Base-by-base conservation (phyloP, 1,284 basidiomycete species). In the Anthracocystis panici-leucophaei region DNA sequence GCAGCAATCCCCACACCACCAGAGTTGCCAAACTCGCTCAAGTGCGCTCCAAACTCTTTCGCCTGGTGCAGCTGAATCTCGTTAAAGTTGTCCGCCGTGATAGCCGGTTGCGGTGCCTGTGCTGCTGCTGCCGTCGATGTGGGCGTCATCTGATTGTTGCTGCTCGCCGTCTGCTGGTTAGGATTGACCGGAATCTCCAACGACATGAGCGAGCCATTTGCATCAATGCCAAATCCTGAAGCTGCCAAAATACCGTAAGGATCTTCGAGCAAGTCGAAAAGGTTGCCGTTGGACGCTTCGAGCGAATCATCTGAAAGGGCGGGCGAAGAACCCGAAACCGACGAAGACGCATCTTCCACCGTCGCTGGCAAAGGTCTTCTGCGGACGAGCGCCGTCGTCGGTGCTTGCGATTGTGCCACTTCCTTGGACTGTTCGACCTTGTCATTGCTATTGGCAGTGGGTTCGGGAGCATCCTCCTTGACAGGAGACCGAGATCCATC, bases 241-340 rank as follows among this genome's bases (percentile, higher is more conserved):
- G 80, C 79, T 3, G 77, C 76, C 1, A 84, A 57, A 7, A 84
- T 70, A 14, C 81, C 82, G 57, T 84, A 84, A 14, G 82, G 81
- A 63, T 84, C 82, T 44, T 84, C 82, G 55, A 84, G 68, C 57
- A 81, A 52, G 18, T 84, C 80, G 35, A 82, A 76, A 40, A 80
- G 55, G 45, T 72, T 72, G 5, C 25, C 56, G 23, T 59, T 56
- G 3, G 40, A 23, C 14, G 33, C 74, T 14, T 74, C 65, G n/a
- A 62, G 65, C n/a, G 62, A 64, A 12, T 58, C 58, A 31, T 64
- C 64, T 20, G 67, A 59, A 20, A 60, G 46, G 2, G 77, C 78
- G 2, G 78, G 74, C 18, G 77, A 76, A 2, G 62, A 64, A 1
- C 62, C 69, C 0, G 76, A 65, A 12, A 74, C 71, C 11, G 75